These are phyloP conservation scores for Paramecium biaurelia DNA, from an alignment of 73 alveolate species.

Conservation along the genomic window DNA sequence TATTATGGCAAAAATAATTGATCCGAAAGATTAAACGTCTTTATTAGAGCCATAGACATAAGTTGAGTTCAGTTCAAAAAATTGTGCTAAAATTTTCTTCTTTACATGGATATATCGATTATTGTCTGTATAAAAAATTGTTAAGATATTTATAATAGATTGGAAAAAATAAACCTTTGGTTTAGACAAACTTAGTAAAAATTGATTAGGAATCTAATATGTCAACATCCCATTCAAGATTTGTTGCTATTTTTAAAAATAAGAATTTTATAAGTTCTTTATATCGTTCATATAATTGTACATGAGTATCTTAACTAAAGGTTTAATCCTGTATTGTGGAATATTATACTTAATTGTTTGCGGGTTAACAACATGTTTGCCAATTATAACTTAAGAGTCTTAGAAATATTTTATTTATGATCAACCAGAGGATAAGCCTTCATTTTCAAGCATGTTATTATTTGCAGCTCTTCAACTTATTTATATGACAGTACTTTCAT, in stretches of 20 bases:
- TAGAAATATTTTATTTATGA: not conserved
- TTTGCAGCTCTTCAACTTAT: not conserved
- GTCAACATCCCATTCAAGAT: not conserved
- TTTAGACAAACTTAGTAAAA: not conserved
- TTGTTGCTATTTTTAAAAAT: not conserved
- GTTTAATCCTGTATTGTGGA: not conserved
- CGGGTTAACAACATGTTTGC: not conserved
- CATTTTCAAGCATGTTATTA: not conserved
- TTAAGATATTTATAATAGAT: not conserved
- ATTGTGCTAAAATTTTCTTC: not conserved
- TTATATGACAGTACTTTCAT: not conserved
- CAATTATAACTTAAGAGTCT: not conserved
- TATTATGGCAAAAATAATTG: not conserved
- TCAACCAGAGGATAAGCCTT: not conserved
- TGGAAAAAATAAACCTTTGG: not conserved
- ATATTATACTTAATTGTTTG: too few relatives aligned
- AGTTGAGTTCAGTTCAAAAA: not conserved
- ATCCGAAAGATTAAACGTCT: not conserved
- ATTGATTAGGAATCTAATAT: not conserved
- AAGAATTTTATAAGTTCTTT: not conserved
- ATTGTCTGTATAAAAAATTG: not conserved
- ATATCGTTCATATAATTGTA: not conserved
- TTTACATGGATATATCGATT: not conserved
- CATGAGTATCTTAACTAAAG: not conserved
- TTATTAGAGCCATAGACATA: not conserved